These are phyloP conservation scores for Lecanosticta acicola DNA, from an alignment of 2,329 filamentous ascomycete genomes.

Conservation along the genomic window DNA sequence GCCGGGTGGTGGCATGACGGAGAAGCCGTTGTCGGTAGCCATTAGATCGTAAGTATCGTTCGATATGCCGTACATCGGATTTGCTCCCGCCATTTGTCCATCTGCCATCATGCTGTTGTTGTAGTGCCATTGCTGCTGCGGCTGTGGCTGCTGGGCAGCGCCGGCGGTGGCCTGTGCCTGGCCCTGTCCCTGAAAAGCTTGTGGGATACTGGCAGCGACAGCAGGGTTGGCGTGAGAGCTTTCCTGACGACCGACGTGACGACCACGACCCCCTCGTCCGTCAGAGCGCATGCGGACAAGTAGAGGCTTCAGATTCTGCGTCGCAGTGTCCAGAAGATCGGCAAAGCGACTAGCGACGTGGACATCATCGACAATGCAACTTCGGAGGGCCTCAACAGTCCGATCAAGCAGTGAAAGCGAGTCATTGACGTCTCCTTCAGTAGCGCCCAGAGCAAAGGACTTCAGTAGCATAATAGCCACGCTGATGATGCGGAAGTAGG, in stretches of 20 bases:
- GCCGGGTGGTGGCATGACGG: conserved; percentile 46
- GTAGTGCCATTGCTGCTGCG: conserved; percentile 21
- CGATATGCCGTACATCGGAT: conserved; percentile 40
- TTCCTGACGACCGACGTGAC: conserved; percentile 18
- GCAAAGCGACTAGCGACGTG: conserved; percentile 80
- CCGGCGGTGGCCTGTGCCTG: conserved; percentile 14
- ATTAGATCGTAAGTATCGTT: conserved; percentile 41
- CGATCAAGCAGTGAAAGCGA: conserved; percentile 70
- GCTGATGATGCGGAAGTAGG: conserved; percentile 80
- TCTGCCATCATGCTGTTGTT: conserved; percentile 14
- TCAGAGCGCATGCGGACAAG: conserved; percentile 57
- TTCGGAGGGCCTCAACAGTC: conserved; percentile 67
- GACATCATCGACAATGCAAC: conserved; percentile 77
- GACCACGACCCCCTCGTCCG: conserved; percentile 23
- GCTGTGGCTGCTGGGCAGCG: conserved; percentile 7
- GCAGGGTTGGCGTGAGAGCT: not conserved
- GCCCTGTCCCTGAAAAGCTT: conserved; percentile 15
- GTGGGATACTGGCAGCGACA: not conserved
- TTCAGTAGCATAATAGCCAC: conserved; percentile 80
- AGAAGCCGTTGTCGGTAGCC: conserved; percentile 36
- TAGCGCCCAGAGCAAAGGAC: conserved; percentile 75
- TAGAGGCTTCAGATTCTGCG: conserved; percentile 64
- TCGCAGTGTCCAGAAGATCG: conserved; percentile 73
- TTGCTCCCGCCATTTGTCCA: conserved; percentile 19
- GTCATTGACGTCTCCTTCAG: conserved; percentile 69